Evolutionary conservation across 2,329 filamentous ascomycete species (phyloP), one percentile per base, ranked within the genome.

Genomic region (Bipolaris cookei): DNA sequence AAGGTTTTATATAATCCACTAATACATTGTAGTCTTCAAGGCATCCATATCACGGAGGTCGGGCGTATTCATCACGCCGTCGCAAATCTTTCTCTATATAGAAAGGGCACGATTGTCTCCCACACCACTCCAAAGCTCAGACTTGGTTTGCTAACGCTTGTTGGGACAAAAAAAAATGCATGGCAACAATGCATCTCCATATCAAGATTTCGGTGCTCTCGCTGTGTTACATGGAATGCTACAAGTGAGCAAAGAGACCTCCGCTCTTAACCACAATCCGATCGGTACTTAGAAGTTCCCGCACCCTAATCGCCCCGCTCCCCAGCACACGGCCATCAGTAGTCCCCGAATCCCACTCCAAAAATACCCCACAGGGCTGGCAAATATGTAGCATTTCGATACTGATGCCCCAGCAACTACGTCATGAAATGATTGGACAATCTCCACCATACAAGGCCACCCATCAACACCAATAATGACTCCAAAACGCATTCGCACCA

Each of bases 401-500:
- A 10, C 28, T 4, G 28, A 30, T 30, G 10, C 28, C 28, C 28
- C 28, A 4, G 10, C 28, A 4, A 30, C 10, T 13, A 30, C 28
- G n/a, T 48, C 32, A 43, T 51, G 39, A 35, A 28, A 30, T 51
- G 21, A 50, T 50, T 39, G 35, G 32, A 21, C 21, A 6, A 20
- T 6, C 13, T 3, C 28, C 28, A 30, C 28, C 28, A 30, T 3
- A 3, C 28, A 30, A 30, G 28, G 28, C 28, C 28, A 30, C 28
- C 28, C 28, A 30, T 30, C 28, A 30, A 8, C 28, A 30, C 28
- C 28, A 5, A 39, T 6, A 11, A 30, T 51, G 49, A 51, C 30
- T 42, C 38, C 25, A 32, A 13, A 35, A 7, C 18, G 3, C 3
- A 16, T 25, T 21, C 20, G 18, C 11, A 55, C 5, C 3, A 20